Evolutionary conservation across 257 asterid species (phyloP), one percentile per base, ranked within the genome.

Genomic region (Avicennia marina): DNA sequence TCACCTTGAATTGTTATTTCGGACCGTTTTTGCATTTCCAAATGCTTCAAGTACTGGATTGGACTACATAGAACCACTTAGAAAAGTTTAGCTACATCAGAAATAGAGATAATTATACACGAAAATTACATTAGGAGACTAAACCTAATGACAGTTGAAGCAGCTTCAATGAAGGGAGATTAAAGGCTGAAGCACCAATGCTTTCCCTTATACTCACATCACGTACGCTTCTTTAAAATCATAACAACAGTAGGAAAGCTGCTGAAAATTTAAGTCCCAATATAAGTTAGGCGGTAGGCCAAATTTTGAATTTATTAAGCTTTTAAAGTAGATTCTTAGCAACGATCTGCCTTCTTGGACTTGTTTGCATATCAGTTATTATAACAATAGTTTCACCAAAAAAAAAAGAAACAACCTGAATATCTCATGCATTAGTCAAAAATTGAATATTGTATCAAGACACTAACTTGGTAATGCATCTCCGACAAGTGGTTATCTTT

Each of bases 21-120:
- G 72, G 24, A 82, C 86, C 13, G 90, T 82, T 79, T 82, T 82
- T 55, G 90, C 90, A 69, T 82, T 82, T 65, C 90, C 90, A 74
- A 82, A 82, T 71, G 90, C 90, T 79, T 82, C 90, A 65, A 82
- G 86, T 26, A 82, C 84, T 38, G 90, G 90, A 65, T 82, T 82
- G 54, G 90, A 82, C 90, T 82, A 82, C 76, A 82, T 11, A 4
- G 10, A 59, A 52, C 53, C 43, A 41, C 12, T 51, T 22, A 26
- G 21, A 44, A 29, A 44, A 19, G 10, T 41, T 62, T 12, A 52
- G 24, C 50, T 26, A 27, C 17, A 25, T 39, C 60, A 40, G 3
- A 12, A 15, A 11, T 40, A 12, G 12, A 40, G 12, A 40, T 0
- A 1, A 11, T 10, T 5, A 40, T 40, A 6, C 4, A 15, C 18